Evolutionary conservation across 805 yeast genomes (phyloP), one percentile per base, ranked within the genome.

Genomic region (Lipomyces lipofer): DNA sequence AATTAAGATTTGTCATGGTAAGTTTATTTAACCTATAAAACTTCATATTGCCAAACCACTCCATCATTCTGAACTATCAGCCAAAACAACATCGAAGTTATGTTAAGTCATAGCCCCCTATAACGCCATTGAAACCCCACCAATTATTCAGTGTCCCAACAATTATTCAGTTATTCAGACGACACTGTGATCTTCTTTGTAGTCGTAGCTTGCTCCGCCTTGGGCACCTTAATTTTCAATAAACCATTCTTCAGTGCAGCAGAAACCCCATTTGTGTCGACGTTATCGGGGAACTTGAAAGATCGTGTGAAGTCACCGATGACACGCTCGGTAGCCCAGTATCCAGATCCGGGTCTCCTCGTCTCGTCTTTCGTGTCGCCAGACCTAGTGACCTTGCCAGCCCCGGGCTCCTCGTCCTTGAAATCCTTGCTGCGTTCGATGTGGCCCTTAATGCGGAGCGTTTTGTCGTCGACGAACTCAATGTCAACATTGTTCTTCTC

Each of bases 251-350:
- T 54, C 27, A 60, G 49, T 24, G 44, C 17, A 0, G 63, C 63
- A 2, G 57, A 47, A 3, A 58, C 60, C n/a, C 43, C 17, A 19
- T 43, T 47, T 9, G 63, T n/a, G 32, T 60, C 63, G 30, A 60
- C 54, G 13, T 49, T 43, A 4, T 42, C 19, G n/a, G 63, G 63
- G 51, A 60, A 60, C 36, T 54, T 33, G 49, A 60, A 58, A 22
- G 63, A 43, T 19, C 63, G 33, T 8, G 60, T 48, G 47, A 58
- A 60, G 17, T 52, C 51, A 15, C 63, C 63, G 28, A 44, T 33
- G 12, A 54, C 50, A 8, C 63, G 52, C 43, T 60, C 63, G 8
- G 58, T 28, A 1, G 63, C 60, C 63, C 62, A 58, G 29, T 47
- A 46, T 7, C 47, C 57, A 7, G 43, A 6, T 15, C 25, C 13